These are phyloP conservation scores for Tulasnella sp. DNA, from an alignment of 768 basidiomycete species.

Conservation along the genomic window DNA sequence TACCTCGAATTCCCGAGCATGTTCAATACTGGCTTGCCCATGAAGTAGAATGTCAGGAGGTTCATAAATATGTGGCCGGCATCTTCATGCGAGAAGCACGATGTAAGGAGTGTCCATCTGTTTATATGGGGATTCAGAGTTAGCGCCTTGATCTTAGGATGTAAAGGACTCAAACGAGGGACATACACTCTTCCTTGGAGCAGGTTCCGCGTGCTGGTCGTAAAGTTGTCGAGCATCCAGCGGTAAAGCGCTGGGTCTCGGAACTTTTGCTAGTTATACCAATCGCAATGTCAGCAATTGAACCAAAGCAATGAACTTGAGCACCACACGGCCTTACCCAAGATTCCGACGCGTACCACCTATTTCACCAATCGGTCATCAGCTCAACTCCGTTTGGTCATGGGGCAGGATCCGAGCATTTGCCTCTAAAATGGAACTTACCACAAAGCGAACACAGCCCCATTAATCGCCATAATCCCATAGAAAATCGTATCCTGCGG, in stretches of 20 bases:
- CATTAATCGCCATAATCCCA: slow-evolving; percentile 10
- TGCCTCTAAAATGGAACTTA: background rate
- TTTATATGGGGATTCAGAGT: background rate
- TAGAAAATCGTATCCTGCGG: slow-evolving; percentile 4
- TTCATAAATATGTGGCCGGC: slow-evolving; percentile 10
- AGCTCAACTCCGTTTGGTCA: background rate
- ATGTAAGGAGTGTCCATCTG: slow-evolving; percentile 14
- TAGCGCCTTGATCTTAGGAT: background rate
- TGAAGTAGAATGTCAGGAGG: slow-evolving; percentile 12
- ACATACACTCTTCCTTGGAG: background rate
- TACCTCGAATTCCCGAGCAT: slow-evolving; percentile 10
- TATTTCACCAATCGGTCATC: background rate
- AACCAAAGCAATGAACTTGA: background rate
- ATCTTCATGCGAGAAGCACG: slow-evolving; percentile 12
- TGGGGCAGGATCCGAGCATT: background rate
- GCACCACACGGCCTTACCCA: background rate
- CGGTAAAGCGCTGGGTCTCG: background rate
- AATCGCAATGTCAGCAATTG: background rate
- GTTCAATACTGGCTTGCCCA: background rate
- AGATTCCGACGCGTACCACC: slow-evolving; percentile 6
- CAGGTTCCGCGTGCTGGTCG: slow-evolving; percentile 3
- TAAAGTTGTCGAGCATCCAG: slow-evolving; percentile 11
- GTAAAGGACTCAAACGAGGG: background rate
- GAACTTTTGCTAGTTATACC: slow-evolving; percentile 4
- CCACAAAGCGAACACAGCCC: slow-evolving; percentile 9